Percentiles rank a stretch among this genome's conserved stretches.
phyloP scores from a whole-genome alignment of 371 early-diverging fungal species.

The Actinomortierella ambigua region DNA sequence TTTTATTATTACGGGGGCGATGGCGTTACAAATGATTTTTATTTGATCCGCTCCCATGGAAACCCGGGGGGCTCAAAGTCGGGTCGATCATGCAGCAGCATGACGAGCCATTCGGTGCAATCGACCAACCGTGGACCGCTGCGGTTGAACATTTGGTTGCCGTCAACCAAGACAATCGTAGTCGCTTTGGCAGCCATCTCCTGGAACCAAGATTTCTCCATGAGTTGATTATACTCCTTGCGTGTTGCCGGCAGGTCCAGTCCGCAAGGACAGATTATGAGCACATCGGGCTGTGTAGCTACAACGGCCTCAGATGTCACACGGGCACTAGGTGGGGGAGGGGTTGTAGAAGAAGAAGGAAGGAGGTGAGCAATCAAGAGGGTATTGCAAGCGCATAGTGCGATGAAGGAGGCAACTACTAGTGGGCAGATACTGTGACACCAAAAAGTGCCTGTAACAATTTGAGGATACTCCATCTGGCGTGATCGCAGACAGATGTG shows the following conservation, averaged over 20 bases:
- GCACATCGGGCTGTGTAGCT: constrained; percentile 38
- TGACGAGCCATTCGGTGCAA: constrained; percentile 77
- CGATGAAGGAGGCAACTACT: too few relatives aligned
- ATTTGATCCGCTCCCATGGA: constrained; percentile 46
- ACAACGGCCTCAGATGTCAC: constrained; percentile 34
- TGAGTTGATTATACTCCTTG: constrained; percentile 38
- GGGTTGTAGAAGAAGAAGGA: constrained; percentile 10
- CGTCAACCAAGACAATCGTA: constrained; percentile 48
- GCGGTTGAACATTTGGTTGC: constrained; percentile 67
- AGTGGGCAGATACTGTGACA: constrained; percentile 8
- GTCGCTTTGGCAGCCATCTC: constrained; percentile 25
- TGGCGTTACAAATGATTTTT: background rate
- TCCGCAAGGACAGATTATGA: constrained; percentile 54
- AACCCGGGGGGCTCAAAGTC: constrained; percentile 43
- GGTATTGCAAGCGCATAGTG: constrained; percentile 23
- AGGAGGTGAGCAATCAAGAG: constrained; percentile 21
- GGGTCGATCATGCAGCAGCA: constrained; percentile 66
- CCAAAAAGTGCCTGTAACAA: background rate
- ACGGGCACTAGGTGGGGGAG: constrained; percentile 44
- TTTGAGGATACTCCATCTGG: too few relatives aligned
- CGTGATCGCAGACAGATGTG: too few relatives aligned
- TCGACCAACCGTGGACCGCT: constrained; percentile 58
- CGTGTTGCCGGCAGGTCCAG: constrained; percentile 48
- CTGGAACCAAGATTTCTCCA: constrained; percentile 49
- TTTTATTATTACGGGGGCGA: background rate